These are phyloP conservation scores for Phlyctochytrium bullatum DNA, from an alignment of 192 early-diverging fungal species.

Conservation along the genomic window DNA sequence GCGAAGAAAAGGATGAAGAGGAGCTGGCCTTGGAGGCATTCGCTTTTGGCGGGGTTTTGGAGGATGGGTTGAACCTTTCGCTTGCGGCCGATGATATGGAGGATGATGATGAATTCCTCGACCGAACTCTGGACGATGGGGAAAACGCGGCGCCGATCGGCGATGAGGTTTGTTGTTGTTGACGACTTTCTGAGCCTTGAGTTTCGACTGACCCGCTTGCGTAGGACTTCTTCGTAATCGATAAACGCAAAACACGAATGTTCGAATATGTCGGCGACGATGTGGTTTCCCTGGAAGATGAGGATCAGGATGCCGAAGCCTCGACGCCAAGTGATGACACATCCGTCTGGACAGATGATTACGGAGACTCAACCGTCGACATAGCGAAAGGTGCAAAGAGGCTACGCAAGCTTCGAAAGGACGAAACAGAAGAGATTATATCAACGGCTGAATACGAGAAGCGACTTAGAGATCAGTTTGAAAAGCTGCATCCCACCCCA, in stretches of 20 bases:
- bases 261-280: constrained; percentile 22
- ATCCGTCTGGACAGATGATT: constrained; percentile 60
- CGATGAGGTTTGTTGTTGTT: constrained; percentile 13
- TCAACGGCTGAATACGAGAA: constrained; percentile 78
- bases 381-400: constrained; percentile 60
- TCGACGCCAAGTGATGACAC: constrained; percentile 13
- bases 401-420: constrained; percentile 74
- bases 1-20: constrained; percentile 53
- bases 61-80: neutral
- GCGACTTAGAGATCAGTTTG: constrained; percentile 80
- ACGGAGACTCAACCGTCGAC: constrained; percentile 50
- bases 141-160: constrained; percentile 18
- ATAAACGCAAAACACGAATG: constrained; percentile 11
- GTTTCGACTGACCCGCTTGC: neutral
- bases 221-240: constrained; percentile 26
- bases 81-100: constrained; percentile 7
- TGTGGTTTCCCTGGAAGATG: constrained; percentile 34
- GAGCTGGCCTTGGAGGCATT: constrained; percentile 73
- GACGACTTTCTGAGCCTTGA: too few relatives aligned
- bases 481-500: constrained; percentile 80
- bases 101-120: constrained; percentile 5
- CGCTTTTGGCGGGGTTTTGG: constrained; percentile 68
- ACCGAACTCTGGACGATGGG: neutral
- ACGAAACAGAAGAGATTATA: constrained; percentile 72
- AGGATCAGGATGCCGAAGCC: constrained; percentile 23